Evolutionary conservation across 228 moss, liverwort and hornwort genomes (phyloP).

Genomic region (Sphagnum magellanicum): DNA sequence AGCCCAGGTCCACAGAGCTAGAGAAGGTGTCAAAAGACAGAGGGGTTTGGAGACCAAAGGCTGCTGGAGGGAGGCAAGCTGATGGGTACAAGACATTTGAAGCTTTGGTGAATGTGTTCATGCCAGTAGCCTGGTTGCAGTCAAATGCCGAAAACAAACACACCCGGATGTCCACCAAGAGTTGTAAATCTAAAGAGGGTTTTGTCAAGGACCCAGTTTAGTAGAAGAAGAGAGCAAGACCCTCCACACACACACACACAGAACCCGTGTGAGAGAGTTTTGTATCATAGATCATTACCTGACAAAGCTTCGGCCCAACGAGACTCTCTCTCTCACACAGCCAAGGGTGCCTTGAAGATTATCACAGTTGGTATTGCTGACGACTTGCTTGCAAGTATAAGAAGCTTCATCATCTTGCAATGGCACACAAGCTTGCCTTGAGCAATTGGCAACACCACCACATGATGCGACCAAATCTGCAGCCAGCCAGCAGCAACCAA

Average conservation of each 20-base stretch:
- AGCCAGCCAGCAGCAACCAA: neutral
- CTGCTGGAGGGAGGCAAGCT: neutral
- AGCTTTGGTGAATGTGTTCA: neutral
- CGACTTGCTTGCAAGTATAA: slow-evolving; percentile 22
- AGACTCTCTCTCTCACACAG: neutral
- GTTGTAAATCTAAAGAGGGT: neutral
- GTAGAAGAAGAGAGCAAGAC: no score
- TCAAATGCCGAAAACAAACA: neutral
- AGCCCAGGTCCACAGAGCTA: no score
- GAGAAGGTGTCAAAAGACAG: no score
- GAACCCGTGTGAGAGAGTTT: neutral
- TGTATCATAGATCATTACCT: slow-evolving; percentile 11
- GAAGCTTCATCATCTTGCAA: slow-evolving; percentile 15
- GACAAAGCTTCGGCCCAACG: slow-evolving; percentile 20
- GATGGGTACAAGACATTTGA: neutral
- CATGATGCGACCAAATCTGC: slow-evolving; percentile 29
- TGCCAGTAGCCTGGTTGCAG: neutral
- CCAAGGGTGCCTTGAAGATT: slow-evolving; percentile 8
- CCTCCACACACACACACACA: neutral
- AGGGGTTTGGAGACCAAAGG: neutral
- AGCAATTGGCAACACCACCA: slow-evolving; percentile 13
- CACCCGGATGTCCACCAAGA: neutral
- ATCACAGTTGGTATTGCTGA: slow-evolving; percentile 17
- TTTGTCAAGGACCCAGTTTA: neutral
- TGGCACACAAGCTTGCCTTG: slow-evolving; percentile 34